Percentiles rank a stretch among this genome's conserved stretches.
Evolutionary conservation across 306 rosid genomes (phyloP).

Genomic region (Quercus berberidifolia): DNA sequence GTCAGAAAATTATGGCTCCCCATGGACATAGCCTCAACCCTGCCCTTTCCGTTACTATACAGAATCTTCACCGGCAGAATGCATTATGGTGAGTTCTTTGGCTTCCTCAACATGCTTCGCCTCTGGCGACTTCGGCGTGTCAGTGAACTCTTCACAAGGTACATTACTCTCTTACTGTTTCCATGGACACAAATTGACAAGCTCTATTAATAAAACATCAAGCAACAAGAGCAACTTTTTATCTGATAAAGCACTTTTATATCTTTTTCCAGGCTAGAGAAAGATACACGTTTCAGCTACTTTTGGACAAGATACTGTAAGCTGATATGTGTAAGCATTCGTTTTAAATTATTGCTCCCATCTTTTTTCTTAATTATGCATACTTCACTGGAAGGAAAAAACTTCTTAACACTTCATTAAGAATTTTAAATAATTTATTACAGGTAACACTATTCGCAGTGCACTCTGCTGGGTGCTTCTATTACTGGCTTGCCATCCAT

Average conservation of each 20-base stretch:
- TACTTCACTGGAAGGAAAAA: background rate
- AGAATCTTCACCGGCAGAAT: conserved; percentile 41
- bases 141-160: conserved; percentile 73
- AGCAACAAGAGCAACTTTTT: background rate
- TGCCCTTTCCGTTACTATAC: conserved; percentile 60
- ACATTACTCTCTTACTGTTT: background rate
- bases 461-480: conserved; percentile 85
- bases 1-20: conserved; percentile 49
- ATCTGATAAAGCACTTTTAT: background rate
- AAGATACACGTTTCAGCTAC: conserved; percentile 82
- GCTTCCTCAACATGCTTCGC: conserved; percentile 74
- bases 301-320: conserved; percentile 56
- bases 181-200: background rate
- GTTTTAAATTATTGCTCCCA: background rate
- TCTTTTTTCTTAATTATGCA: background rate
- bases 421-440: conserved; percentile 12
- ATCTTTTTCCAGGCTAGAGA: conserved; percentile 66
- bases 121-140: conserved; percentile 86
- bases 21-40: conserved; percentile 74
- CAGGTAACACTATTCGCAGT: conserved; percentile 80
- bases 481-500: conserved; percentile 70
- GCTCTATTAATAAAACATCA: background rate
- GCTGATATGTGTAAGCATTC: conserved; percentile 66
- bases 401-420: background rate
- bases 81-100: conserved; percentile 31